Base-by-base conservation (phyloP, 208 protist genomes). In the Leishmania martiniquensis region DNA sequence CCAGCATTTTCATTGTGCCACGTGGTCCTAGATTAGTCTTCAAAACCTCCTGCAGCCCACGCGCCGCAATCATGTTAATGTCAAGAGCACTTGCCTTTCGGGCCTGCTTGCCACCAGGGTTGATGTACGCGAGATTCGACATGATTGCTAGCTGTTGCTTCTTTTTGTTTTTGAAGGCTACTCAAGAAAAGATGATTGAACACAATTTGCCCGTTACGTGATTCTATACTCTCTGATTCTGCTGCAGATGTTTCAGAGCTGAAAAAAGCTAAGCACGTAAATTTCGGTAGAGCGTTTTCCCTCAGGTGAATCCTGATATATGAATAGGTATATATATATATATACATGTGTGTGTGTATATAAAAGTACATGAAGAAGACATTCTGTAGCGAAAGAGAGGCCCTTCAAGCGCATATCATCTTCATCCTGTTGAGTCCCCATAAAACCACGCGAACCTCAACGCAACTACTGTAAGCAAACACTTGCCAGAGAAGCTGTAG, bases 1-100 rank as follows among this genome's bases (percentile, higher is more conserved):
- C 99, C 10, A 99, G 94, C 99, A 99, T 99, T 81, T 99, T 99
- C 84, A 99, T 97, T 13, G 99, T 99, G 68, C 99, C 99, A 82
- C 97, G 98, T 49, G 99, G 99, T 3, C 99, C 99, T 25, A 99
- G 91, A 87, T 99, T 99, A 6, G 97, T 98, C 82, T 99, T 99
- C 13, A 99, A 84, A 1, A 99, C 95, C 62, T 99, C 96, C 86
- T 99, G 95, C 4, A 99, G 88, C 7, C 98, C 98, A 55, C 98
- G 93, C 9, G 99, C 98, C n/a, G 99, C 99, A 65, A 92, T 95
- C 83, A 99, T 99, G 91, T 99, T 99, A 83, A 99, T 99, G 49
- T 95, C 87, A 13, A 99, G 84, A 44, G 99, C 99, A 77, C 81
- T 89, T n/a, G 87, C 92, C 78, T 95, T 96, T 22, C 83, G 83